phyloP scores from a whole-genome alignment of 768 basidiomycete genomes.

The Antrodiella citrinella region DNA sequence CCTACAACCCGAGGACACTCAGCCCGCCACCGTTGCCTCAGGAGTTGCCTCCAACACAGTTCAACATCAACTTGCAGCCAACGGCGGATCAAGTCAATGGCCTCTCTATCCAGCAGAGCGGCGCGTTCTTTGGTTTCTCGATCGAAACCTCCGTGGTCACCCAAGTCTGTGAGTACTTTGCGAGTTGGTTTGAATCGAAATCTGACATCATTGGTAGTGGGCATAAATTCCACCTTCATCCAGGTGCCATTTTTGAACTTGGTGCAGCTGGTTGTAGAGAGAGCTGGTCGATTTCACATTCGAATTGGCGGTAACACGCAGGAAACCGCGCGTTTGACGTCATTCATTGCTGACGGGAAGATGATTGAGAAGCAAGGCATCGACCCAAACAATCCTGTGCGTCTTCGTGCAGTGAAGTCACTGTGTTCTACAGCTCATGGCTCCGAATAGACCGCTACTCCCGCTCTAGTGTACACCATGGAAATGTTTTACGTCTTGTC shows the following conservation, averaged over 20 bases:
- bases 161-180: slow-evolving; percentile 45
- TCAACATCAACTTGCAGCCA: slow-evolving; percentile 17
- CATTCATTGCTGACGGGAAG: slow-evolving; percentile 36
- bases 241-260: slow-evolving; percentile 71
- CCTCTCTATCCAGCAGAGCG: slow-evolving; percentile 36
- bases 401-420: no score
- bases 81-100: slow-evolving; percentile 14
- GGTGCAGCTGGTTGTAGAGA: slow-evolving; percentile 59
- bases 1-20: slow-evolving; percentile 25
- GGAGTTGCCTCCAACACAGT: slow-evolving; percentile 14
- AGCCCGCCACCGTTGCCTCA: slow-evolving; percentile 20
- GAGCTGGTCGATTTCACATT: slow-evolving; percentile 55
- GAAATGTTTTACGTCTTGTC: slow-evolving; percentile 51
- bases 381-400: slow-evolving; percentile 32
- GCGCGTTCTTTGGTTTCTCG: slow-evolving; percentile 66
- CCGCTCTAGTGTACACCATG: slow-evolving; percentile 52
- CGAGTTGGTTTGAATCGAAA: background rate
- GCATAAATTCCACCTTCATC: slow-evolving; percentile 44
- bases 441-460: slow-evolving; percentile 62
- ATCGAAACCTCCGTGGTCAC: slow-evolving; percentile 69
- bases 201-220: slow-evolving; percentile 40
- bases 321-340: slow-evolving; percentile 49
- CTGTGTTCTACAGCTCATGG: no score
- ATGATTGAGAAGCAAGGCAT: slow-evolving; percentile 41
- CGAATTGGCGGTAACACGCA: slow-evolving; percentile 80